Evolutionary conservation across 75 land plant species (phyloP).

Genomic region (Isoetes taiwanensis): DNA sequence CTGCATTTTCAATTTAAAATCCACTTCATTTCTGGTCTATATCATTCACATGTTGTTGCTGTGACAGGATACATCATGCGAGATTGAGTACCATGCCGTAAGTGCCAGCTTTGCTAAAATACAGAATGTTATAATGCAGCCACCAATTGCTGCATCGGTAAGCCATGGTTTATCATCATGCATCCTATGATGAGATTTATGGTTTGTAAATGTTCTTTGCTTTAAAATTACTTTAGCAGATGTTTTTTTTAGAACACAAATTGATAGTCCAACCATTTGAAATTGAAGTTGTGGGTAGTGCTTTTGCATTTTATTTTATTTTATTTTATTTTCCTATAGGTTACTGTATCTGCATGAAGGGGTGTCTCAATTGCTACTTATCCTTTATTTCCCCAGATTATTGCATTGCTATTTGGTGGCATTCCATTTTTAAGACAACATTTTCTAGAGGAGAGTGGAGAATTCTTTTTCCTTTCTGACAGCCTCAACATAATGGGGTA

Average conservation of each 20-base stretch:
- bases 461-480: background rate
- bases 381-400: conserved; percentile 66
- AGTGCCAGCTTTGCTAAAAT: no score
- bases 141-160: conserved; percentile 87
- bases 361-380: no score
- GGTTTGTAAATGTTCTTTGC: background rate
- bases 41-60: no score
- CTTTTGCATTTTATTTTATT: conserved; percentile 25
- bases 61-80: no score
- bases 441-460: background rate
- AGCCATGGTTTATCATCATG: conserved; percentile 15
- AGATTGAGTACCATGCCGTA: no score
- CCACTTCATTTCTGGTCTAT: no score
- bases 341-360: no score
- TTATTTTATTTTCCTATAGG: conserved; percentile 29
- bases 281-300: conserved; percentile 47
- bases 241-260: background rate
- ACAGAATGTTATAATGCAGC: conserved; percentile 54
- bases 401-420: conserved; percentile 65
- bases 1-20: no score
- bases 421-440: conserved; percentile 9
- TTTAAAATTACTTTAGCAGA: background rate
- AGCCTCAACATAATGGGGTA: background rate
- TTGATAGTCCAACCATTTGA: background rate
- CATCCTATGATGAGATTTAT: background rate